Conservation (phyloP, 345 rosid species). For the Odontarrhena argentea region DNA sequence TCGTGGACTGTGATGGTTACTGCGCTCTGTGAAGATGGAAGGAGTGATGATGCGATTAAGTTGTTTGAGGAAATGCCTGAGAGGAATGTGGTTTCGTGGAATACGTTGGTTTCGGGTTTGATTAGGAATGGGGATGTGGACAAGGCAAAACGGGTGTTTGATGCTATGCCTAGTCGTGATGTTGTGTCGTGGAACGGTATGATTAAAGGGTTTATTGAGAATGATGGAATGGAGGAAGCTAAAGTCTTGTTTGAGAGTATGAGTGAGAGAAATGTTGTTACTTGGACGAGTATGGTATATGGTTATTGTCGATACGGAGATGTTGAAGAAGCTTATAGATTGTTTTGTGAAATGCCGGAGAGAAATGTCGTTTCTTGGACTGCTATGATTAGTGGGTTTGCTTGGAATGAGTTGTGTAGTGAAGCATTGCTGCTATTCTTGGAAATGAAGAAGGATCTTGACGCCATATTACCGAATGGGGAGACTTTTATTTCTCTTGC, state of each 20-base stretch:
- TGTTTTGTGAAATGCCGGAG: constrained; percentile 57
- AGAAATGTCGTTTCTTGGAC: constrained; percentile 76
- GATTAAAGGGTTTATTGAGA: constrained; percentile 56
- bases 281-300: constrained; percentile 69
- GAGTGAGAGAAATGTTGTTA: constrained; percentile 59
- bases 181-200: constrained; percentile 60
- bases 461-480: constrained; percentile 48
- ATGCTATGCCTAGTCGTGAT: constrained; percentile 47
- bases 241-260: constrained; percentile 53
- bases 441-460: constrained; percentile 57
- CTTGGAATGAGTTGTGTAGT: constrained; percentile 54
- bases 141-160: constrained; percentile 55
- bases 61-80: constrained; percentile 66
- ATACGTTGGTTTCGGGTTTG: constrained; percentile 57
- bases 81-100: constrained; percentile 70
- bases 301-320: constrained; percentile 56
- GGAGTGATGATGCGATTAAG: constrained; percentile 46
- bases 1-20: constrained; percentile 66
- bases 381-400: constrained; percentile 66
- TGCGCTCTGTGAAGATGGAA: constrained; percentile 52
- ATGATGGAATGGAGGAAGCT: constrained; percentile 52
- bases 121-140: constrained; percentile 53
- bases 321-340: constrained; percentile 47
- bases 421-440: constrained; percentile 51
- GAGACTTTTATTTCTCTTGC: constrained; percentile 75